A percentile compares a stretch with the other conserved stretches of the same genome.
phyloP scores from a whole-genome alignment of 2,329 filamentous ascomycete genomes.

The Chrysosporium keratinophilum region DNA sequence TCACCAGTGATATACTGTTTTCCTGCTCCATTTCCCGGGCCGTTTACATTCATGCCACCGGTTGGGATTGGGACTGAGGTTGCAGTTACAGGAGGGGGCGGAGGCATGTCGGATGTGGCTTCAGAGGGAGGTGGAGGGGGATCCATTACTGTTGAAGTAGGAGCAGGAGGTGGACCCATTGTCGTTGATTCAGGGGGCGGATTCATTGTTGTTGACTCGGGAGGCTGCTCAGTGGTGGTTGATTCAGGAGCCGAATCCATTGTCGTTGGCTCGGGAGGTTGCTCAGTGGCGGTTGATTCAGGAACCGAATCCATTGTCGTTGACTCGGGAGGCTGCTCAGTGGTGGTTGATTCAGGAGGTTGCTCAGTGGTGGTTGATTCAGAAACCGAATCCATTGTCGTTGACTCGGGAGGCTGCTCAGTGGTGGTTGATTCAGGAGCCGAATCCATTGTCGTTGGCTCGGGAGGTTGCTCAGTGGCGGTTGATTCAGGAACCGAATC shows the following conservation, averaged over 20 bases:
- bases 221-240: not conserved
- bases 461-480: not conserved
- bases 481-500: too few species aligned
- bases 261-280: not conserved
- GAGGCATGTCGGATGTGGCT: not conserved
- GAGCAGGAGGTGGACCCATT: not conserved
- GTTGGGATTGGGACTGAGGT: not conserved
- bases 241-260: too few species aligned
- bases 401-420: not conserved
- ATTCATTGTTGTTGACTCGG: not conserved
- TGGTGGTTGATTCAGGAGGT: too few species aligned
- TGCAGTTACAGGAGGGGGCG: not conserved
- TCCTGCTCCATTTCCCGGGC: not conserved
- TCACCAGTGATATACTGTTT: conserved; percentile 24
- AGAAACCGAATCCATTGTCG: not conserved
- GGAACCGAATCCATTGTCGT: not conserved
- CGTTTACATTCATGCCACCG: not conserved
- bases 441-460: not conserved
- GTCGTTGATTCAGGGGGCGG: too few species aligned
- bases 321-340: not conserved
- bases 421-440: too few species aligned
- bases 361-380: too few species aligned
- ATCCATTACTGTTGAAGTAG: too few species aligned
- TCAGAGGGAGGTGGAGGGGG: not conserved
- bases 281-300: too few species aligned